Evolutionary conservation across 495 filamentous ascomycete species (phyloP).

Genomic region (Evansstolkia leycettana): DNA sequence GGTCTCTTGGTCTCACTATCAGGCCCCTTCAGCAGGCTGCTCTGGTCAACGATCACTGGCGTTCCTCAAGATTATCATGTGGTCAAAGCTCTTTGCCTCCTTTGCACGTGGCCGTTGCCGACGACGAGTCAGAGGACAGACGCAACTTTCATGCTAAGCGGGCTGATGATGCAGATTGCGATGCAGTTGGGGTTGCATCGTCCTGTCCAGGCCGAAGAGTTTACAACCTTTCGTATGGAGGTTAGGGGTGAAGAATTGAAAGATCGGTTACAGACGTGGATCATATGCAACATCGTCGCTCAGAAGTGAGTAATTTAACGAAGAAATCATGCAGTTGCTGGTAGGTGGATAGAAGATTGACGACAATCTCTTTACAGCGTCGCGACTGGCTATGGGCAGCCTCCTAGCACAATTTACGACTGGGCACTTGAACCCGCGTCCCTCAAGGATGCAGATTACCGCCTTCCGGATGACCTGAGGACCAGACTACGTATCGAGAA

Average conservation of each 20-base stretch:
- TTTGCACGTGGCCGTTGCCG: conserved; percentile 88
- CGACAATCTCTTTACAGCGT: conserved; percentile 36
- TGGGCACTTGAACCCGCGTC: conserved; percentile 64
- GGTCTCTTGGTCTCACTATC: conserved; percentile 58
- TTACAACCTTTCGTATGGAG: conserved; percentile 70
- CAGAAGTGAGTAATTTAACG: conserved; percentile 43
- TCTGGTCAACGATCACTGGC: conserved; percentile 72
- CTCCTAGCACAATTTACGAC: conserved; percentile 73
- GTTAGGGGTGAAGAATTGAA: conserved; percentile 74
- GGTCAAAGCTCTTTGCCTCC: conserved; percentile 77
- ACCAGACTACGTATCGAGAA: conserved; percentile 70
- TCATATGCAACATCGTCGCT: conserved; percentile 82
- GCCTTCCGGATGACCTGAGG: conserved; percentile 52
- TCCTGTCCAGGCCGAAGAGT: conserved; percentile 84
- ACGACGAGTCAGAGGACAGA: conserved; percentile 77
- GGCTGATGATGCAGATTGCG: conserved; percentile 89
- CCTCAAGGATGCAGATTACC: conserved; percentile 50
- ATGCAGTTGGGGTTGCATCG: conserved; percentile 84
- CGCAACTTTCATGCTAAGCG: conserved; percentile 80
- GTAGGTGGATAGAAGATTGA: neutral
- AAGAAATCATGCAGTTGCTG: neutral
- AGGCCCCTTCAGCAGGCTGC: conserved; percentile 56
- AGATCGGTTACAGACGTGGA: conserved; percentile 82
- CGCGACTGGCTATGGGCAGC: conserved; percentile 84
- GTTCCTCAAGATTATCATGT: conserved; percentile 78